Conservation (phyloP, 257 asterid species). For the Ehretia macrophylla region DNA sequence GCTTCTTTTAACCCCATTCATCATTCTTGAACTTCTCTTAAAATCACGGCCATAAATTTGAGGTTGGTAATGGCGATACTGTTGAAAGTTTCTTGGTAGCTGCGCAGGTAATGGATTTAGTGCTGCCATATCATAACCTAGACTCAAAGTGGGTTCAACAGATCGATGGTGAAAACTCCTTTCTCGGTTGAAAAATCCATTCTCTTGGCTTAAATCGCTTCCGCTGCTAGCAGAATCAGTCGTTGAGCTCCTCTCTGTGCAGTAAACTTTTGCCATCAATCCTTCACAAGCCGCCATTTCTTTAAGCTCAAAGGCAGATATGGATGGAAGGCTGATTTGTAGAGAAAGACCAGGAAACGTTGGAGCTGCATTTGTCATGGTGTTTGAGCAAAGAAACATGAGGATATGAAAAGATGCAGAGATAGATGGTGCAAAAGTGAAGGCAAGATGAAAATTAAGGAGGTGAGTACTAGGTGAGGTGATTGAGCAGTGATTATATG, state of each 20-base stretch:
- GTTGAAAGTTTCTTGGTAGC: conserved; percentile 25
- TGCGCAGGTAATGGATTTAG: background rate
- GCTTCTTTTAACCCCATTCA: conserved; percentile 30
- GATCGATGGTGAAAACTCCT: conserved; percentile 7
- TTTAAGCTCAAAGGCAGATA: conserved; percentile 13
- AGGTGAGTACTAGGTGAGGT: too few species aligned
- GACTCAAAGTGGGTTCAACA: conserved; percentile 38
- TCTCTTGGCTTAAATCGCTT: conserved; percentile 70
- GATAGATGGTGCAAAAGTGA: conserved; percentile 13
- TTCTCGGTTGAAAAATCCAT: conserved; percentile 22
- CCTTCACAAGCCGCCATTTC: conserved; percentile 3
- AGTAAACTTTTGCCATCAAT: conserved; percentile 7
- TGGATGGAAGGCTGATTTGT: conserved; percentile 59
- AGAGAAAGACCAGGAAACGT: conserved; percentile 64
- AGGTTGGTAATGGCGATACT: conserved; percentile 26
- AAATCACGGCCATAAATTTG: conserved; percentile 45
- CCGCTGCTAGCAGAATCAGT: conserved; percentile 63
- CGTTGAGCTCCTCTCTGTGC: conserved; percentile 23
- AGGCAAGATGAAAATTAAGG: conserved; percentile 1
- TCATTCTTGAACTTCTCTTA: conserved; percentile 48
- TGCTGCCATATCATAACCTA: conserved; percentile 37
- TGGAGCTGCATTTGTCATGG: conserved; percentile 22
- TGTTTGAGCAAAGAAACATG: conserved; percentile 29
- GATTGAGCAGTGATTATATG: conserved; percentile 23
- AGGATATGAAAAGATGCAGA: background rate